These are phyloP conservation scores for Fusarium sp. DNA, from an alignment of 2,329 filamentous ascomycete genomes.

Conservation along the genomic window DNA sequence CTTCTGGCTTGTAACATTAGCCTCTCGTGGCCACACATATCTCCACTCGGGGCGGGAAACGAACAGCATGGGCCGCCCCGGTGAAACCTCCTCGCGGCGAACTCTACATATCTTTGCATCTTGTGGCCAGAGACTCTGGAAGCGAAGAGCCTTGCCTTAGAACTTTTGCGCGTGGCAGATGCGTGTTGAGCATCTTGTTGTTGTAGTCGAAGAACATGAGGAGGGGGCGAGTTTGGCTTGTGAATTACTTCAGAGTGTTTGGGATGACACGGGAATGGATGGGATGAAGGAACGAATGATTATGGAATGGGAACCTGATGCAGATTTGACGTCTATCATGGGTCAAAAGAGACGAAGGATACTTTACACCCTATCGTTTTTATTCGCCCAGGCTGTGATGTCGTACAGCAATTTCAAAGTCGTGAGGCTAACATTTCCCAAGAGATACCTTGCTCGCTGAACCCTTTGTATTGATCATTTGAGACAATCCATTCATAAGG, in stretches of 20 bases:
- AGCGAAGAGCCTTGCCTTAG: conserved; percentile 27
- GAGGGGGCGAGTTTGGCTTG: conserved; percentile 27
- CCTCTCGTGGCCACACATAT: conserved; percentile 13
- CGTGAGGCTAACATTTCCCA: conserved; percentile 10
- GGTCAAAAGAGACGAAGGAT: conserved; percentile 48
- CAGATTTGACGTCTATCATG: conserved; percentile 49
- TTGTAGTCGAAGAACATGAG: conserved; percentile 25
- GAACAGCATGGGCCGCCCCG: conserved; percentile 5
- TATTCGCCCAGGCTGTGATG: conserved; percentile 6
- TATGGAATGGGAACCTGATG: conserved; percentile 45
- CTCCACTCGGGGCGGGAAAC: conserved; percentile 8
- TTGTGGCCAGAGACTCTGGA: conserved; percentile 31
- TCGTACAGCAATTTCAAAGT: conserved; percentile 2
- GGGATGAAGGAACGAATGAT: conserved; percentile 48
- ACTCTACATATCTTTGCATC: conserved; percentile 26
- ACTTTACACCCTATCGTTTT: conserved; percentile 30
- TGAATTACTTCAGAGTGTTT: conserved; percentile 40
- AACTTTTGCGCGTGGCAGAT: conserved; percentile 29
- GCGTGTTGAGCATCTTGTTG: conserved; percentile 29
- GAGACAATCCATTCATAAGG: too few relatives aligned
- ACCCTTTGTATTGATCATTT: background rate
- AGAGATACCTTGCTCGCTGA: background rate
- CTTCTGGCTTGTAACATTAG: conserved; percentile 10
- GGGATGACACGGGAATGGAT: conserved; percentile 40
- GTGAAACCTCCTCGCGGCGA: conserved; percentile 8